Percentiles rank a stretch among this genome's conserved stretches.
These are phyloP conservation scores for Suillus spraguei DNA, from an alignment of 768 basidiomycete species.

Conservation along the genomic window DNA sequence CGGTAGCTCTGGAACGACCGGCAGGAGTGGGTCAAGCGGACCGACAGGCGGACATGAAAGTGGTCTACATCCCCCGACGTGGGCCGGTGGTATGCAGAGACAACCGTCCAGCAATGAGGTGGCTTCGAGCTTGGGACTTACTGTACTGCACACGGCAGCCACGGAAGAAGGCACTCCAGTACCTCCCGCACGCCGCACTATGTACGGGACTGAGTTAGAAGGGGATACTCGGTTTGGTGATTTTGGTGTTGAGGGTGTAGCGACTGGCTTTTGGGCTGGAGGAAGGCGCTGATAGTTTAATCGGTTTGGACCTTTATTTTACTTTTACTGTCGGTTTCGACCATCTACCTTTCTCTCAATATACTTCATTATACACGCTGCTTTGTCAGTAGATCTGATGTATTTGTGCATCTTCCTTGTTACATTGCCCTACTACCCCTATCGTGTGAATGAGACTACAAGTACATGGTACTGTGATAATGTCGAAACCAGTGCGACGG, in stretches of 20 bases:
- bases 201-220: constrained; percentile 87
- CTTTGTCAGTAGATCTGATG: constrained; percentile 6
- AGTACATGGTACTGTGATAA: constrained; percentile 1
- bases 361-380: constrained; percentile 2
- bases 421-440: not conserved
- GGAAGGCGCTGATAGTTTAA: constrained; percentile 40
- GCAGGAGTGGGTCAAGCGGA: constrained; percentile 29
- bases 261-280: constrained; percentile 69
- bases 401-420: constrained; percentile 3
- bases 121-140: constrained; percentile 46
- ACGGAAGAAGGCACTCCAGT: constrained; percentile 44
- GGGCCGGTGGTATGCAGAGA: constrained; percentile 29
- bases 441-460: not conserved
- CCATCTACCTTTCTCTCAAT: constrained; percentile 6
- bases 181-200: constrained; percentile 62
- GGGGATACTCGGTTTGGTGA: constrained; percentile 83
- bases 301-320: not conserved
- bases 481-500: not conserved
- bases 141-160: constrained; percentile 38
- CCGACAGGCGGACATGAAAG: constrained; percentile 31
- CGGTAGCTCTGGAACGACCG: constrained; percentile 39
- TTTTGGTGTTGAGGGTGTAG: constrained; percentile 78
- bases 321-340: not conserved
- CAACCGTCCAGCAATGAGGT: constrained; percentile 47
- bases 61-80: constrained; percentile 38